Percentiles rank a stretch among this genome's conserved stretches.
phyloP scores from a whole-genome alignment of 768 basidiomycete species.

The Lenzites betulinus region DNA sequence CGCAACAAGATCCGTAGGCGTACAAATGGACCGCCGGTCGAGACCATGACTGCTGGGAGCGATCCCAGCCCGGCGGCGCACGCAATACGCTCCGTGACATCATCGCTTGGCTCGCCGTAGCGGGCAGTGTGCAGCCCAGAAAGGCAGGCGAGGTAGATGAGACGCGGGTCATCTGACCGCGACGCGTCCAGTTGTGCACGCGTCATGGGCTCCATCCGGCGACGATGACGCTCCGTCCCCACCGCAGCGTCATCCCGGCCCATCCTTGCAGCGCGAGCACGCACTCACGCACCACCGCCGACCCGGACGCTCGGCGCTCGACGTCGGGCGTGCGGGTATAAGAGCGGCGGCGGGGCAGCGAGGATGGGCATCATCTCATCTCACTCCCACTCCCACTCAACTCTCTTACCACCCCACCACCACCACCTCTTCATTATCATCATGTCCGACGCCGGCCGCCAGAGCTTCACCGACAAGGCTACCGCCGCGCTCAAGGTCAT shows the following conservation, averaged over 20 bases:
- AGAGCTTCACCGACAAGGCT: constrained; percentile 40
- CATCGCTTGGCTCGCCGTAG: not conserved
- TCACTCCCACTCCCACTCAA: not conserved
- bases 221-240: constrained; percentile 3
- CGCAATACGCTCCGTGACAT: not conserved
- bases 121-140: not conserved
- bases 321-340: not conserved
- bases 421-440: not conserved
- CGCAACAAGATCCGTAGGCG: not conserved
- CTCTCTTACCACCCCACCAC: not conserved
- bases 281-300: not conserved
- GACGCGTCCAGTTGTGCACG: not conserved
- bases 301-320: not conserved
- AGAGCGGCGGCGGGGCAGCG: not conserved
- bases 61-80: not conserved
- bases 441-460: constrained; percentile 39
- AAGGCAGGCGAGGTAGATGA: constrained; percentile 4
- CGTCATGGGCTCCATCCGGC: not conserved
- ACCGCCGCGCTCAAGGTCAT: constrained; percentile 36
- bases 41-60: not conserved
- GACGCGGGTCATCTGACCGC: constrained; percentile 6
- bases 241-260: constrained; percentile 8
- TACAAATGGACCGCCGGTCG: not conserved
- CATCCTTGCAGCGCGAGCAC: not conserved
- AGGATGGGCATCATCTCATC: not conserved